Evolutionary conservation across 2,329 filamentous ascomycete species (phyloP).

Genomic region (Venturia asperata): DNA sequence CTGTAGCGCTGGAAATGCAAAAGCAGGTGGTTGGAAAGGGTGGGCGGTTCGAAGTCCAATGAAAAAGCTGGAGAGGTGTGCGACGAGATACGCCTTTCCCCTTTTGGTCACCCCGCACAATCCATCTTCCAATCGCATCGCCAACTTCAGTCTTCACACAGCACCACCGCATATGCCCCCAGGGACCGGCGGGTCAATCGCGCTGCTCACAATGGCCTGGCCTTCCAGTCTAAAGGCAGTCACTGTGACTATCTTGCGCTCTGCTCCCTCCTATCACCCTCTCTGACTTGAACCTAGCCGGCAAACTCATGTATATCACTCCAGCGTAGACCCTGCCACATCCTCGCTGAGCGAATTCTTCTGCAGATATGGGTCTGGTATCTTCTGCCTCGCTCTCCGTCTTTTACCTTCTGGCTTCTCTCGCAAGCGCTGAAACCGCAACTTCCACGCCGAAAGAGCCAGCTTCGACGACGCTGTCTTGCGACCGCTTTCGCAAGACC

Average conservation of each 20-base stretch:
- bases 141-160: not conserved
- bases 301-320: slow-evolving; percentile 1
- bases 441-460: not conserved
- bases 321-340: slow-evolving; percentile 4
- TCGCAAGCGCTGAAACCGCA: slow-evolving; percentile 14
- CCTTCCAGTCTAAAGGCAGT: not conserved
- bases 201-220: not conserved
- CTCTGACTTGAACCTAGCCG: not conserved
- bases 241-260: not conserved
- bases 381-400: not conserved
- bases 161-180: slow-evolving; percentile 1
- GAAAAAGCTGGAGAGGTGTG: not conserved
- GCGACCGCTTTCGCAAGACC: slow-evolving; percentile 16
- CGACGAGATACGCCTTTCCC: not conserved
- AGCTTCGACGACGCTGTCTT: slow-evolving; percentile 13
- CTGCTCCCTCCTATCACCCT: not conserved
- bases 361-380: slow-evolving; percentile 7
- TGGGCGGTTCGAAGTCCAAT: not conserved
- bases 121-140: slow-evolving; percentile 6
- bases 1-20: not conserved
- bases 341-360: slow-evolving; percentile 1
- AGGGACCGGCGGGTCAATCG: slow-evolving; percentile 5
- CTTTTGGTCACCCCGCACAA: not conserved
- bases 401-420: not conserved
- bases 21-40: slow-evolving; percentile 5